Evolutionary conservation across 1,139 yeast species (phyloP), one percentile per base, ranked within the genome.

Genomic region (Protomyces arabidopsidicola): DNA sequence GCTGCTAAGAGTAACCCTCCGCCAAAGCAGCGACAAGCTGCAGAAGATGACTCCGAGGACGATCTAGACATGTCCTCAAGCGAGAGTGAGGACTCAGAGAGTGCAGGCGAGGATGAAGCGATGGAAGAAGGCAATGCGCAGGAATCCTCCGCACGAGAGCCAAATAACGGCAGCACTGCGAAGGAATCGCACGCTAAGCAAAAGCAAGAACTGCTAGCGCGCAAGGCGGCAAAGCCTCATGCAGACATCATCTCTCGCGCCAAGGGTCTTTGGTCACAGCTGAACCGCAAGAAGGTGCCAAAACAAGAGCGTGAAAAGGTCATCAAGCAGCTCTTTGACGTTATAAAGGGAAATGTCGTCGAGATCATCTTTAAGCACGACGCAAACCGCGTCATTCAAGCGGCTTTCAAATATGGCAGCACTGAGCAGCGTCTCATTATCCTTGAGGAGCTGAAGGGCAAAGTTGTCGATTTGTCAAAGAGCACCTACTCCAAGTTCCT

Each of bases 351-450:
- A 71, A 84, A 85, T 59, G 83, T 90, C 64, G 83, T 84, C 70
- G 98, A 91, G 71, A 81, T 93, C 69, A 97, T 91, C 48, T 76
- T 93, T 78, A 91, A 93, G 78, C 98, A 93, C 74, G 98, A 93
- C 79, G 95, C 98, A 18, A 90, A 97, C 36, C 84, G 98, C 77
- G 95, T 93, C 64, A 96, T 93, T 35, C 98, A 93, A 76, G 90
- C 98, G 2, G 81, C 93, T 70, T 86, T 93, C 67, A 93, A 93
- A 75, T 90, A 87, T 74, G 85, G 95, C 6, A 80, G 87, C 55
- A 88, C 86, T 72, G 88, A 85, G 66, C 86, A 93, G 78, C 84
- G 97, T 76, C 86, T 84, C 38, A 79, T 80, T 27, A 85, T 93
- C 68, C 87, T 88, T 27, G 72, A 76, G 64, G 81, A 91, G 1